Evolutionary conservation across 805 yeast genomes (phyloP), one percentile per base, ranked within the genome.

Genomic region (Priceomyces fermenticarens): DNA sequence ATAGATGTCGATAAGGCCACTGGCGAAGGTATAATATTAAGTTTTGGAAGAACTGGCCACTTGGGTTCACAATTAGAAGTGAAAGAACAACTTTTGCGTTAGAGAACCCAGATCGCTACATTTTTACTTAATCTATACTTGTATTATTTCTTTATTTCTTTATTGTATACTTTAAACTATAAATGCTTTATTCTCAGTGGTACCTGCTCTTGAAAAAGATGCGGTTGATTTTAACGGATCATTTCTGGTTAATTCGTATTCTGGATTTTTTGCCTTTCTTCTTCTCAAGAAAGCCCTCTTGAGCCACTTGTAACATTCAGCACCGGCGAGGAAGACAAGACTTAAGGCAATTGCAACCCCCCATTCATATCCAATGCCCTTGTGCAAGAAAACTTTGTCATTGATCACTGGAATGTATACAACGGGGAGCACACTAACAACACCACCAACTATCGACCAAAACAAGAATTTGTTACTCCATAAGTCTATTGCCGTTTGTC

Each of bases 371-470:
- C 81, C 75, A 47, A 87, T 85, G 6, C 81, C 78, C 25, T 61
- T 68, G 60, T 88, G 96, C 51, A 82, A 67, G 58, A 88, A 88
- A 7, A 88, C 95, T 46, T 76, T 74, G 34, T 72, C 65, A 60
- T 88, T 88, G 56, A 88, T 86, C n/a, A 85, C 95, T 5, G 96
- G 96, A 48, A 88, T 88, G 62, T 87, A 87, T 30, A 87, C 79
- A 13, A 86, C 84, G 32, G 95, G 95, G 75, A 88, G 82, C 3
- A 85, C 81, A 2, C 88, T 73, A 10, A 75, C 60, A 46, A 84
- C 77, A 2, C 93, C 96, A 38, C 77, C 66, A 28, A 83, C 57
- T 35, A 88, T 77, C 0, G 95, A 85, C 89, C 90, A 86, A 68
- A 87, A 84, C 54, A 88, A 69, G 48, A 88, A 80, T 60, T 84